Conservation (phyloP, 1,139 yeast species). For the Yamadazyma pseudoaaseri region DNA sequence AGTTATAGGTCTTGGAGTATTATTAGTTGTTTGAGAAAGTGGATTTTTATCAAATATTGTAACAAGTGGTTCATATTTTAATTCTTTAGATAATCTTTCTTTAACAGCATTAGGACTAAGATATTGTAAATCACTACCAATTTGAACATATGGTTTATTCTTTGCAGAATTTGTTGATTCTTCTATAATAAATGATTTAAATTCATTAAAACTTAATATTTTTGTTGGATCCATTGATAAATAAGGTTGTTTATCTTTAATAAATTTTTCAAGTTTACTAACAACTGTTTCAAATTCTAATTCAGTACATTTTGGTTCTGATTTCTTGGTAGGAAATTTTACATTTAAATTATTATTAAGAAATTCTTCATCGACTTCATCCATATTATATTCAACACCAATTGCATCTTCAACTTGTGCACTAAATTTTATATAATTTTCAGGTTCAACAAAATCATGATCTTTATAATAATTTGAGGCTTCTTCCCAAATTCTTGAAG, state of each 20-base stretch:
- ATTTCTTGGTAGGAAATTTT: slow-evolving; percentile 22
- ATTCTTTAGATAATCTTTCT: slow-evolving; percentile 40
- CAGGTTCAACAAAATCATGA: slow-evolving; percentile 63
- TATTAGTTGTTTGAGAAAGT: slow-evolving; percentile 18
- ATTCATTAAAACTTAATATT: slow-evolving; percentile 67
- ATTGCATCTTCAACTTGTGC: slow-evolving; percentile 94
- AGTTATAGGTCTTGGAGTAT: slow-evolving; percentile 43
- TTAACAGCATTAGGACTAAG: slow-evolving; percentile 37
- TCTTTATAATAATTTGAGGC: slow-evolving; percentile 71
- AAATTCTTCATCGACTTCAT: slow-evolving; percentile 80
- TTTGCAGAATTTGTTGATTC: slow-evolving; percentile 30
- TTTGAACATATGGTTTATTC: slow-evolving; percentile 28
- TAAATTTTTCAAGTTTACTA: slow-evolving; percentile 69
- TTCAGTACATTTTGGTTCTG: slow-evolving; percentile 51
- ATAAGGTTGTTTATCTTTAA: slow-evolving; percentile 84
- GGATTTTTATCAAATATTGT: slow-evolving; percentile 53
- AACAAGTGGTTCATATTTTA: slow-evolving; percentile 38
- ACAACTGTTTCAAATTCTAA: slow-evolving; percentile 83
- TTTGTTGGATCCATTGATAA: slow-evolving; percentile 80
- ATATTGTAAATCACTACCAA: slow-evolving; percentile 33
- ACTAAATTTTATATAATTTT: slow-evolving; percentile 79
- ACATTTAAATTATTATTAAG: slow-evolving; percentile 43
- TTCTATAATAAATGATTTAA: slow-evolving; percentile 48
- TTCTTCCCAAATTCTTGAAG: slow-evolving; percentile 79
- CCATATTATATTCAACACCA: slow-evolving; percentile 87